phyloP scores from a whole-genome alignment of 2,329 filamentous ascomycete species.

The Penicillium sp. region DNA sequence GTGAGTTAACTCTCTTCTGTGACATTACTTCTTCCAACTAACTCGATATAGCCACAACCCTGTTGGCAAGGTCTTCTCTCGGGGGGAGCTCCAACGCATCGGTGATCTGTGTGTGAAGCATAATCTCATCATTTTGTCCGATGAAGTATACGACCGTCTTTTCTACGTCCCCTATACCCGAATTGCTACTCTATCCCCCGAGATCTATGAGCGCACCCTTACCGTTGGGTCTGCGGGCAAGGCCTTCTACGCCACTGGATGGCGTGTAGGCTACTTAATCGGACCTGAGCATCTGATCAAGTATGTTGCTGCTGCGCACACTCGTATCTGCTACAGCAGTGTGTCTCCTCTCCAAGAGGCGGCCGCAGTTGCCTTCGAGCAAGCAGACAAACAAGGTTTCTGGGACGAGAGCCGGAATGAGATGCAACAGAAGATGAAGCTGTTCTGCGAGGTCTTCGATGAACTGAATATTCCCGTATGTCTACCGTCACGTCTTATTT shows the following conservation, averaged over 20 bases:
- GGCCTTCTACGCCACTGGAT: conserved; percentile 97
- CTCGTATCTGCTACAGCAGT: conserved; percentile 92
- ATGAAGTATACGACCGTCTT: conserved; percentile 92
- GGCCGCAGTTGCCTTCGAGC: conserved; percentile 88
- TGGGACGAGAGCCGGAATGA: conserved; percentile 82
- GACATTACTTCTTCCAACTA: conserved; percentile 13
- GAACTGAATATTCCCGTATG: conserved; percentile 70
- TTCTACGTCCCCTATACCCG: conserved; percentile 96
- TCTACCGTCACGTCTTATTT: neutral
- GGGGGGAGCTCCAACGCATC: conserved; percentile 79
- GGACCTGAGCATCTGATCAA: conserved; percentile 87
- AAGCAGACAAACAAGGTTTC: conserved; percentile 82
- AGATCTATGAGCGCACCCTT: conserved; percentile 83
- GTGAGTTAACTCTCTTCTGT: conserved; percentile 34
- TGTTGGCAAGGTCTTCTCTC: conserved; percentile 92
- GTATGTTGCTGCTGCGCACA: conserved; percentile 90
- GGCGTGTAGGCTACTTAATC: conserved; percentile 95
- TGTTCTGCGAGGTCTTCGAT: conserved; percentile 80
- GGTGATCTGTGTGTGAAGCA: conserved; percentile 89
- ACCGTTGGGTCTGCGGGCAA: conserved; percentile 97
- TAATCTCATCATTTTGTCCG: conserved; percentile 89
- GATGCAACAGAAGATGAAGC: conserved; percentile 87
- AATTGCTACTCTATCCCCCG: conserved; percentile 86
- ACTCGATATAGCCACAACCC: conserved; percentile 71
- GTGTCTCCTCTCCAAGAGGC: conserved; percentile 95